A percentile compares a stretch with the other conserved stretches of the same genome.
These are phyloP conservation scores for Thalassiosira hispida DNA, from an alignment of 352 stramenopile genomes.

Conservation along the genomic window DNA sequence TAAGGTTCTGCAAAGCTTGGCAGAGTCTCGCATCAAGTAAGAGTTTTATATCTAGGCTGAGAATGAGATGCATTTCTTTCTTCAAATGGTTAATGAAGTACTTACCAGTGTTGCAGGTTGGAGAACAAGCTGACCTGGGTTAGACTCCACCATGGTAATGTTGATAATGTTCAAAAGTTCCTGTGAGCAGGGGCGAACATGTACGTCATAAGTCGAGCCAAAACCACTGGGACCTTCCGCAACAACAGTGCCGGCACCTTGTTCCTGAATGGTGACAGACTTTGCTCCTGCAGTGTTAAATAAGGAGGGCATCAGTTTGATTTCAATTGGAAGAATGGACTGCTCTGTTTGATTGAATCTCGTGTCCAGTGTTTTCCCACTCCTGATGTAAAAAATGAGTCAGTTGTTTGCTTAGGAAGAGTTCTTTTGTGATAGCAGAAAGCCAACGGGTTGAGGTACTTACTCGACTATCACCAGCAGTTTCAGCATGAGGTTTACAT, in stretches of 20 bases:
- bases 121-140: slow-evolving; percentile 32
- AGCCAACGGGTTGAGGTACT: neutral
- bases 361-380: neutral
- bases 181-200: slow-evolving; percentile 42
- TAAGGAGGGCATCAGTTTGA: slow-evolving; percentile 38
- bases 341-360: slow-evolving; percentile 44
- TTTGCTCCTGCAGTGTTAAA: slow-evolving; percentile 35
- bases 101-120: slow-evolving; percentile 13
- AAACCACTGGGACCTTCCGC: slow-evolving; percentile 42
- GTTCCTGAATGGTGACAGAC: slow-evolving; percentile 45
- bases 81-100: too few relatives aligned
- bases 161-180: slow-evolving; percentile 24
- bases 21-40: too few relatives aligned
- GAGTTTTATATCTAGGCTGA: too few relatives aligned
- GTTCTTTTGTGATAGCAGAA: neutral
- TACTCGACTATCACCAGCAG: slow-evolving; percentile 34
- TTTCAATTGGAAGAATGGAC: slow-evolving; percentile 48
- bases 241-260: slow-evolving; percentile 23
- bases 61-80: too few relatives aligned
- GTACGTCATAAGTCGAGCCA: slow-evolving; percentile 43
- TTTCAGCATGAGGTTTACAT: slow-evolving; percentile 50
- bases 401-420: too few relatives aligned
- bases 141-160: slow-evolving; percentile 32
- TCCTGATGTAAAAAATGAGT: neutral
- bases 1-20: too few relatives aligned